Evolutionary conservation across 768 basidiomycete genomes (phyloP), one percentile per base, ranked within the genome.

Genomic region (Mycena chlorophos): DNA sequence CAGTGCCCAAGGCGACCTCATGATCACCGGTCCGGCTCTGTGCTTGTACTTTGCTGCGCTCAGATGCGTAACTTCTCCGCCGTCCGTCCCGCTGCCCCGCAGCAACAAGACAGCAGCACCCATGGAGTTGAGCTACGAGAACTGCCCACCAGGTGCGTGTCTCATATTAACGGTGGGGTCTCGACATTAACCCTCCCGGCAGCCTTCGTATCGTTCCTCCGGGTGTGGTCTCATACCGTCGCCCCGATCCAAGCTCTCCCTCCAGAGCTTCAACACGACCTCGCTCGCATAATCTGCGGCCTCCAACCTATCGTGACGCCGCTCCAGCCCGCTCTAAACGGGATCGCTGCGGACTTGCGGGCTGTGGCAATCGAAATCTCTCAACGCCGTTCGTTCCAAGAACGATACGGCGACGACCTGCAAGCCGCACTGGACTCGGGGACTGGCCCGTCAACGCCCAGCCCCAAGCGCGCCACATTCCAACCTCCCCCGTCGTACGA

Each of bases 291-390:
- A 48, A 89, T 94, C 19, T 94, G 92, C 62, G 77, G 78, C 4
- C 81, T 91, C 13, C 68, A 72, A 17, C 76, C 83, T 0, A 51
- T 87, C 25, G 61, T 72, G 0, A 61, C 72, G 0, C 80, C 84
- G 0, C 26, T 69, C 3, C 68, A 78, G 23, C 68, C 72, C 1
- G 63, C 71, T 0, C 65, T 91, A 10, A 71, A 76, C 2, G 84
- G 86, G 0, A 83, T 92, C 43, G 82, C 92, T 1, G 88, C 89
- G 0, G 89, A 93, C 67, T 70, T 94, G n/a, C 80, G 90, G 17
- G 87, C 88, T 0, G 87, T 94, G 0, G 88, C 90, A 0, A 91
- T 94, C 46, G 92, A 94, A 65, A 92, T 94, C 59, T 87, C 88
- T 53, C 90, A 91, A 69, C 71, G 92, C 4, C 74, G 92, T 20